Evolutionary conservation across 352 stramenopile genomes (phyloP).

Genomic region (Pythium scleroteichum): DNA sequence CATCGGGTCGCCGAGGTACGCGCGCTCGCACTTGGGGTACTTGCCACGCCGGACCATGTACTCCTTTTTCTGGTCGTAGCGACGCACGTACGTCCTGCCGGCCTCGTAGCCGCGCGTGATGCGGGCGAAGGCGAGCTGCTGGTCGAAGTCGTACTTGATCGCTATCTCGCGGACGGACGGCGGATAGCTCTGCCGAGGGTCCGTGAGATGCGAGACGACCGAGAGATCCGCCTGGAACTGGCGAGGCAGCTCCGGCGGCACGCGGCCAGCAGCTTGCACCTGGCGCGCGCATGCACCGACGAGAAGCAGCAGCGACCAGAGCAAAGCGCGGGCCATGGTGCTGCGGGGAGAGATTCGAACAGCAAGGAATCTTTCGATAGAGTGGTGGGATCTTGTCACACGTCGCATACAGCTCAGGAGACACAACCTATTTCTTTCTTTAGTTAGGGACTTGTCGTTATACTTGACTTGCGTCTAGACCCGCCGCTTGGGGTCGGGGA

Average conservation of each 20-base stretch:
- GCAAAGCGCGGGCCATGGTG: background rate
- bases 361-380: constrained; percentile 7
- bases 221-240: constrained; percentile 61
- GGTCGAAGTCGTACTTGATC: constrained; percentile 65
- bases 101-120: constrained; percentile 64
- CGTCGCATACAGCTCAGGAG: constrained; percentile 9
- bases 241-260: constrained; percentile 42
- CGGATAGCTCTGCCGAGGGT: constrained; percentile 55
- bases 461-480: background rate
- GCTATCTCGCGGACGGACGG: constrained; percentile 53
- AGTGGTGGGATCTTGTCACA: constrained; percentile 6
- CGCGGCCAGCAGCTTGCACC: background rate
- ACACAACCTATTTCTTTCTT: background rate
- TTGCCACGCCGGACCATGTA: constrained; percentile 74
- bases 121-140: constrained; percentile 58
- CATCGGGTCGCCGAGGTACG: constrained; percentile 71
- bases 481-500: constrained; percentile 20
- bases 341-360: no score
- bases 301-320: background rate
- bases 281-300: background rate
- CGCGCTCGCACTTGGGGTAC: constrained; percentile 70
- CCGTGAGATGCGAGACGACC: constrained; percentile 62
- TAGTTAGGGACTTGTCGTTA: no score
- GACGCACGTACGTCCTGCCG: constrained; percentile 68
- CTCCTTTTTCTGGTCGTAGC: constrained; percentile 70